These are phyloP conservation scores for Marvania coccoides DNA, from an alignment of 139 green algal species.

Conservation along the genomic window DNA sequence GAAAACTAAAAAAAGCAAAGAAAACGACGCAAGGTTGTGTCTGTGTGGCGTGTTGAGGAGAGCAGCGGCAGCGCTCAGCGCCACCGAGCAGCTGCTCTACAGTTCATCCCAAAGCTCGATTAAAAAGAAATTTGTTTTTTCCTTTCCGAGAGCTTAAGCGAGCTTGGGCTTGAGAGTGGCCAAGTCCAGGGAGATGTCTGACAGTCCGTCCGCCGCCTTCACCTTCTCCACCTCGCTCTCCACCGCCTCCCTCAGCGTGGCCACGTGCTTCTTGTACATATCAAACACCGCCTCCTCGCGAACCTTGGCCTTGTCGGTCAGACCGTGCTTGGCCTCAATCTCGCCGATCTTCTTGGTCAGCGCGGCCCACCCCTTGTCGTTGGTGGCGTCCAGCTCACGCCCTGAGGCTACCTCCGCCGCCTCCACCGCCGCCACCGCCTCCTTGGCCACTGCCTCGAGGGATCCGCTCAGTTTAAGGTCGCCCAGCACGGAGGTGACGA, in stretches of 20 bases:
- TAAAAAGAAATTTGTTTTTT: no score
- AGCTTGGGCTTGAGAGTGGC: conserved; percentile 22
- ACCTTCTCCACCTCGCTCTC: conserved; percentile 17
- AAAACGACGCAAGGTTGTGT: conserved; percentile 1
- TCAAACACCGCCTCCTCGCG: conserved; percentile 37
- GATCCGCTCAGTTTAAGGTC: conserved; percentile 6
- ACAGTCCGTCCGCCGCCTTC: conserved; percentile 1
- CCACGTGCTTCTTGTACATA: conserved; percentile 36
- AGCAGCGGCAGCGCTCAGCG: neutral
- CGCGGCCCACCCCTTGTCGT: conserved; percentile 35
- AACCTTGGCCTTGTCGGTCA: conserved; percentile 33
- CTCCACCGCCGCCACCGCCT: conserved; percentile 37
- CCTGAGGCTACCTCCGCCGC: conserved; percentile 34
- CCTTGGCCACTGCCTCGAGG: conserved; percentile 3
- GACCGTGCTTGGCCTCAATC: conserved; percentile 28
- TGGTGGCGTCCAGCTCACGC: conserved; percentile 19
- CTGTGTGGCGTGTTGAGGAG: no score
- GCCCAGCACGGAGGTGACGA: conserved; percentile 16
- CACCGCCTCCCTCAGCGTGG: conserved; percentile 9
- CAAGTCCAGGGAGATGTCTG: conserved; percentile 3
- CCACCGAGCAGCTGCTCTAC: neutral
- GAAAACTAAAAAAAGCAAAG: conserved; percentile 4
- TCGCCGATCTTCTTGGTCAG: conserved; percentile 19
- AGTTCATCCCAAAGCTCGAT: neutral
- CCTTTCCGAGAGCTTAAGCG: neutral